Evolutionary conservation across 768 basidiomycete genomes (phyloP).

Genomic region (Tulasnella sp.): DNA sequence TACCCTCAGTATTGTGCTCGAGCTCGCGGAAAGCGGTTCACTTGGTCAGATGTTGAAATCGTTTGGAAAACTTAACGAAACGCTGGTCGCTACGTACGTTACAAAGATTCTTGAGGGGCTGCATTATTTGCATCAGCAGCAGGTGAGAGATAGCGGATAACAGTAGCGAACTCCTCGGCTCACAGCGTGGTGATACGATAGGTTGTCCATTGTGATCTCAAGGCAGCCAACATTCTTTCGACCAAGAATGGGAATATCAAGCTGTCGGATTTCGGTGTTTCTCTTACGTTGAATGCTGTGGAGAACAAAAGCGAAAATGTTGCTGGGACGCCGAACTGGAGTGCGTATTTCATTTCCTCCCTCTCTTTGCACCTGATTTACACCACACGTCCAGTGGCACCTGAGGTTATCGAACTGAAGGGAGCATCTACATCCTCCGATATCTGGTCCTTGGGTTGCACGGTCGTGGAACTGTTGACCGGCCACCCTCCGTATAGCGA

Average conservation of each 20-base stretch:
- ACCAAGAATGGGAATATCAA: constrained; percentile 98
- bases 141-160: constrained; percentile 23
- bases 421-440: constrained; percentile 89
- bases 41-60: constrained; percentile 85
- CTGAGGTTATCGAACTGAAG: constrained; percentile 91
- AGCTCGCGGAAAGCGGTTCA: constrained; percentile 97
- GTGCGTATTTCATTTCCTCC: constrained; percentile 25
- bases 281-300: constrained; percentile 86
- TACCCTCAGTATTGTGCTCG: constrained; percentile 82
- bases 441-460: constrained; percentile 93
- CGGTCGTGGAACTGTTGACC: constrained; percentile 85
- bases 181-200: constrained; percentile 31
- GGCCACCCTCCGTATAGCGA: constrained; percentile 88
- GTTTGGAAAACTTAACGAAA: constrained; percentile 88
- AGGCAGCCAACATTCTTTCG: constrained; percentile 97
- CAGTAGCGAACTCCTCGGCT: neutral
- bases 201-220: constrained; percentile 95
- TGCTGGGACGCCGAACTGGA: constrained; percentile 97
- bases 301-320: constrained; percentile 52
- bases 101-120: constrained; percentile 95
- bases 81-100: constrained; percentile 82
- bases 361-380: neutral
- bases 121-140: constrained; percentile 74
- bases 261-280: constrained; percentile 94
- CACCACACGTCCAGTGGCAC: constrained; percentile 49